Evolutionary conservation across 805 yeast species (phyloP).

Genomic region (Jamesozyma piceae): DNA sequence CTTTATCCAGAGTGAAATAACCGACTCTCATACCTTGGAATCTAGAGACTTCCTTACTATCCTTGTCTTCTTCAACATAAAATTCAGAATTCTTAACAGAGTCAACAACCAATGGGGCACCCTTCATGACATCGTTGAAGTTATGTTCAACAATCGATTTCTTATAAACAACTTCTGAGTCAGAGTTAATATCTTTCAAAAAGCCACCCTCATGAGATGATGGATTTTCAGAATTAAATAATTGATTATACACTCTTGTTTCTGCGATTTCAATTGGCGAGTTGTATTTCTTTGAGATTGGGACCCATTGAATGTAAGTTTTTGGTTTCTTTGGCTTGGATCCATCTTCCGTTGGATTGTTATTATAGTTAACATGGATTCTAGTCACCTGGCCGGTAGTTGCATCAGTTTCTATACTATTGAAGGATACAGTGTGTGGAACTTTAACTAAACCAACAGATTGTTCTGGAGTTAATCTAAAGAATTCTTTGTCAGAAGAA

Average conservation of each 20-base stretch:
- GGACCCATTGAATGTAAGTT: constrained; percentile 96
- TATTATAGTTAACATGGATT: constrained; percentile 74
- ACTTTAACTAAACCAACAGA: constrained; percentile 91
- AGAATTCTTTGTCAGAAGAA: constrained; percentile 55
- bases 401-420: constrained; percentile 47
- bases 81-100: constrained; percentile 53
- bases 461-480: constrained; percentile 88
- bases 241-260: constrained; percentile 77
- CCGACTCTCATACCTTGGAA: constrained; percentile 98
- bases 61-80: constrained; percentile 55
- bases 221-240: constrained; percentile 89
- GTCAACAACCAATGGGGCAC: constrained; percentile 66
- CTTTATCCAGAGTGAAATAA: constrained; percentile 84
- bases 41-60: constrained; percentile 70
- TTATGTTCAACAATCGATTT: constrained; percentile 73
- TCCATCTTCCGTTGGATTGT: constrained; percentile 25
- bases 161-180: constrained; percentile 59
- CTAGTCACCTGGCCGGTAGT: constrained; percentile 50
- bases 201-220: constrained; percentile 79
- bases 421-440: constrained; percentile 70
- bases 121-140: constrained; percentile 53
- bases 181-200: constrained; percentile 71
- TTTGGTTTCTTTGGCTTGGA: constrained; percentile 66
- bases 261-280: constrained; percentile 63
- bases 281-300: constrained; percentile 48